Base-by-base conservation (phyloP, 2,329 filamentous ascomycete genomes). In the Nemania bipapillata region DNA sequence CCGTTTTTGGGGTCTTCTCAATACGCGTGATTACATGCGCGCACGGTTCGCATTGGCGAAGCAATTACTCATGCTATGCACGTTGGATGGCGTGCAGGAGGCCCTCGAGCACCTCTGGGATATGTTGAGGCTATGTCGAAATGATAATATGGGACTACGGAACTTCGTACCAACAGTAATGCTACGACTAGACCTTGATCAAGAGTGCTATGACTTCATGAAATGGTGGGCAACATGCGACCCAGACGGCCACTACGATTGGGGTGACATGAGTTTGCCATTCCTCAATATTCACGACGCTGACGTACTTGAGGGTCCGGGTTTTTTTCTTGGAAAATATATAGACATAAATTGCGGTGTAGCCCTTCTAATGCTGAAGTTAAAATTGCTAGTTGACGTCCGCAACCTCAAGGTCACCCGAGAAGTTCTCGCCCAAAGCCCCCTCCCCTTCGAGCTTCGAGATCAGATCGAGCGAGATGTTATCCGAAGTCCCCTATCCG, bases 181-280 rank as follows among this genome's bases (percentile, higher is more conserved):
- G 63, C 72, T 88, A 15, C 81, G 84, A 2, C 78, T 87, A 6
- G 80, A 80, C 22, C 77, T 74, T 49, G 85, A 87, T 64, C 84
- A 87, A 72, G 83, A 85, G n/a, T 82, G 80, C 71, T 85, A 85
- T 68, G 81, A 84, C 62, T 83, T 83, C 42, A 54, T 80, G 2
- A 82, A 79, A 71, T 80, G 79, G 77, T 79, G 75, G 65, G 76
- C 72, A 0, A 76, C 71, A 0, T 66, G 55, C 1, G 70, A 77
- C 47, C 56, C 56, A 8, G 54, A 66, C 4, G 52, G 60, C 20
- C 30, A 6, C 24, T 82, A 83, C 60, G 77, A 83, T 56, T 81
- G 74, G 79, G 72, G 71, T 7, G 74, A 83, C 62, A 73, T 67
- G 24, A 68, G 68, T 1, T 58, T 76, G 17, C 79, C 80, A 1